Base-by-base conservation (phyloP, 2,329 filamentous ascomycete genomes). In the Rhinocladiella mackenziei region DNA sequence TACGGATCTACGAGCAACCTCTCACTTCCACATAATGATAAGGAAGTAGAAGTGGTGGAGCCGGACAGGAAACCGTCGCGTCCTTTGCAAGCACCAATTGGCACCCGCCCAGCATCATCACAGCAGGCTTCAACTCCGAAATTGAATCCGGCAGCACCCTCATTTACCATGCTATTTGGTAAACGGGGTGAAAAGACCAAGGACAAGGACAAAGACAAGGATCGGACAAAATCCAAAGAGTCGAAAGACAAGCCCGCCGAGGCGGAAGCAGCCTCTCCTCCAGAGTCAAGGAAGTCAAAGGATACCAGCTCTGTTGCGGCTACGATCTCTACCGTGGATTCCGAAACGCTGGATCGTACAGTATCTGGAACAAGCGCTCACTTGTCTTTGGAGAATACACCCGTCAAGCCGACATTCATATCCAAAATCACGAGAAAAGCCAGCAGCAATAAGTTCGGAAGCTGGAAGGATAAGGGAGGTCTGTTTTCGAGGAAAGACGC, bases 81-180 rank as follows among this genome's bases (percentile, higher is more conserved):
- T 4, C 74, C 76, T 19, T 68, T 77, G 2, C 76, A 81, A 48
- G 77, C 77, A 3, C 78, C 79, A 1, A 96, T 97, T 54, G 91
- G 91, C 17, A 94, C 87, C 34, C 81, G 83, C 2, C 87, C 84
- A 63, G 63, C 76, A 58, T 70, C 72, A 34, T 71, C 73, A 58
- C 69, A 82, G 60, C 62, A 64, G 58, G 55, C 68, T 39, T 60
- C 72, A 29, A 70, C 81, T 65, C 58, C 80, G 34, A 75, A 76
- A 56, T 74, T 97, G 19, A 97, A 98, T 58, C 92, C 92, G 5
- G 79, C 86, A 5, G 92, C 91, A 0, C 89, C 89, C 6, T 86
- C 84, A 1, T 97, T 97, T 62, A 91, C 84, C 65, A 82, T 76
- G 7, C 76, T 81, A 26, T 78, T 92, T 46, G 78, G 81, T 56